Base-by-base conservation (phyloP, 2,329 filamentous ascomycete genomes). In the Myriosclerotinia duriaeana region DNA sequence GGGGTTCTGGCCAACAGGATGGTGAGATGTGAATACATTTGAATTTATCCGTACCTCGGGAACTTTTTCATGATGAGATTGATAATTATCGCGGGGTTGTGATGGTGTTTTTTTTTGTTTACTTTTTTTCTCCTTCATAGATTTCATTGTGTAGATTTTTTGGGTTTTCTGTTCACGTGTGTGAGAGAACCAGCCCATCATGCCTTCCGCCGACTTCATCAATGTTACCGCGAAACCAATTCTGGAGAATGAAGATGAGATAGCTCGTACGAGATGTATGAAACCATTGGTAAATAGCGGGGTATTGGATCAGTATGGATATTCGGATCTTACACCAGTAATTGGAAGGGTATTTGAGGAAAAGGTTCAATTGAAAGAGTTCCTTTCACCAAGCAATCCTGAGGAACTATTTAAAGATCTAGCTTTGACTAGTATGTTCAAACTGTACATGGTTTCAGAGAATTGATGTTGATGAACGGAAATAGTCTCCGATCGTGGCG, bases 401-500 rank as follows among this genome's bases (percentile, higher is more conserved):
- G 53, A 66, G 15, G 14, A 52, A 36, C 17, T 68, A 36, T 75
- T 91, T 38, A 82, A 85, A 1, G 89, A 91, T 71, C 79, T 92
- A 0, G 89, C 73, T 15, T 65, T 75, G 22, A 74, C 64, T 69
- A 78, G 84, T 71, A 80, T 36, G 77, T 69, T 36, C 15, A 4
- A 12, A 15, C 17, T 38, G 5, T 6, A 40, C 20, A 9, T 50
- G 12, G 3, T 64, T 46, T 4, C 11, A 30, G 4, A 5, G 53
- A 38, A n/a, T n/a, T 17, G 14, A 30, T 26, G 36, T 17, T 38
- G 11, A 36, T 48, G 79, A 78, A 48, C 26, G n/a, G 17, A 14
- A 55, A 59, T 89, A 72, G 88, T 92, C 17, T 87, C 90, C 17
- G 83, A 91, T 78, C 69, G 72, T 42, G 72, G 72, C 44, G 71